Evolutionary conservation across 441 rosid genomes (phyloP), one percentile per base, ranked within the genome.

Genomic region (Lepidium campestre): DNA sequence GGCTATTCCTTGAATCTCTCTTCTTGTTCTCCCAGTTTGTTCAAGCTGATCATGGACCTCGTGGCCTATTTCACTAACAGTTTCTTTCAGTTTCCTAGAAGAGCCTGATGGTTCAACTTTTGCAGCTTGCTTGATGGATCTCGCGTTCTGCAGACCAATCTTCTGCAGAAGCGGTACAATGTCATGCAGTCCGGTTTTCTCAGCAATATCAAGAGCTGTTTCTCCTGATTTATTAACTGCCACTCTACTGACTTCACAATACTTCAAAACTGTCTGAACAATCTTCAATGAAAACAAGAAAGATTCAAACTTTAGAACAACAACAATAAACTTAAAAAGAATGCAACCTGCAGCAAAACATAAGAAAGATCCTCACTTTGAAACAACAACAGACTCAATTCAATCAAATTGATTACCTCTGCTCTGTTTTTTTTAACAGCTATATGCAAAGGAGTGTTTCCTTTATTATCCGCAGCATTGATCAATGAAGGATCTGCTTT

Each of bases 41-140:
- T 94, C 96, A 5, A 89, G 86, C 77, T 91, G 99, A 73, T 85
- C 53, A 63, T 94, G 96, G 50, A 91, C 96, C 71, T 87, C 96
- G n/a, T 89, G 95, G 53, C 91, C 91, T 60, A 94, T 89, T 50
- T 94, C 96, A 11, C 95, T 93, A 2, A 89, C 99, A 0, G 96
- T 89, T 75, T 87, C 95, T 56, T 89, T 93, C 46, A 93, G 52
- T 49, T 87, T 91, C 3, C 85, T 59, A 22, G 76, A 65, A 10
- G 89, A 1, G 79, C 85, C 22, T 86, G 83, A 57, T 67, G 82
- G 9, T 68, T 57, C 61, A 22, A 35, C 34, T 1, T 18, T 65
- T 10, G 70, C 59, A 12, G 62, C 80, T 10, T 87, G 84, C 62
- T 83, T 80, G 2, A 89, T 70, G 55, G 62, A 34, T 77, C 75